Percentiles rank a stretch among this genome's conserved stretches.
These are phyloP conservation scores for Debaryomyces castellii DNA, from an alignment of 805 yeast genomes.

Conservation along the genomic window DNA sequence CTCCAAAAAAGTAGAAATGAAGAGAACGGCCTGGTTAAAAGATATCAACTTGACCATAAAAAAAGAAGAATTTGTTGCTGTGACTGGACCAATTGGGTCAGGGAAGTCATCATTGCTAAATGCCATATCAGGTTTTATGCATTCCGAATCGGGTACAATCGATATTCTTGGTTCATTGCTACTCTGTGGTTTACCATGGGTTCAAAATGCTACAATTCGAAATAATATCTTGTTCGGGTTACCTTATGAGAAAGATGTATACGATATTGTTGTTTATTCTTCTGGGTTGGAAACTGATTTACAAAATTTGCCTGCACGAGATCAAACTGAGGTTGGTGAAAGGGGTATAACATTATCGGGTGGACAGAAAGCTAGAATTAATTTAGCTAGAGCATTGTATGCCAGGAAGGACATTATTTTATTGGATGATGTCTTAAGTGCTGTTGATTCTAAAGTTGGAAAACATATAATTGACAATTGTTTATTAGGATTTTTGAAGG, in stretches of 20 bases:
- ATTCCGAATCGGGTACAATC: constrained; percentile 50
- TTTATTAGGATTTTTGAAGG: constrained; percentile 53
- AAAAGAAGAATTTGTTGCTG: constrained; percentile 69
- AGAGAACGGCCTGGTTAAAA: constrained; percentile 38
- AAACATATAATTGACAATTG: constrained; percentile 72
- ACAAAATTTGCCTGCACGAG: constrained; percentile 69
- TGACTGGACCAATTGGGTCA: constrained; percentile 80
- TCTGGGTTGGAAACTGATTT: constrained; percentile 71
- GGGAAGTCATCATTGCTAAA: constrained; percentile 75
- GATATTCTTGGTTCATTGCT: constrained; percentile 52
- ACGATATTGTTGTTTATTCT: constrained; percentile 54
- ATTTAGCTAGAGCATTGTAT: constrained; percentile 78
- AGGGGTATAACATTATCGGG: constrained; percentile 86
- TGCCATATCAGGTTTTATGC: constrained; percentile 75
- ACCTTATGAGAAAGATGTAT: constrained; percentile 49
- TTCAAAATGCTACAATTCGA: constrained; percentile 74
- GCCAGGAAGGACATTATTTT: constrained; percentile 64
- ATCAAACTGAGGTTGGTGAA: constrained; percentile 78
- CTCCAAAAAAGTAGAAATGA: constrained; percentile 10
- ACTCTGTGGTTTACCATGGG: constrained; percentile 74
- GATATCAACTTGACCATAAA: constrained; percentile 53
- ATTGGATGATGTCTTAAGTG: constrained; percentile 78
- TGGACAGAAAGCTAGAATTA: constrained; percentile 83
- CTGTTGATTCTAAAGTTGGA: constrained; percentile 89
- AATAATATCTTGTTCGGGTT: constrained; percentile 73